Evolutionary conservation across 257 asterid species (phyloP).

Genomic region (Nicotiana noctiflora): DNA sequence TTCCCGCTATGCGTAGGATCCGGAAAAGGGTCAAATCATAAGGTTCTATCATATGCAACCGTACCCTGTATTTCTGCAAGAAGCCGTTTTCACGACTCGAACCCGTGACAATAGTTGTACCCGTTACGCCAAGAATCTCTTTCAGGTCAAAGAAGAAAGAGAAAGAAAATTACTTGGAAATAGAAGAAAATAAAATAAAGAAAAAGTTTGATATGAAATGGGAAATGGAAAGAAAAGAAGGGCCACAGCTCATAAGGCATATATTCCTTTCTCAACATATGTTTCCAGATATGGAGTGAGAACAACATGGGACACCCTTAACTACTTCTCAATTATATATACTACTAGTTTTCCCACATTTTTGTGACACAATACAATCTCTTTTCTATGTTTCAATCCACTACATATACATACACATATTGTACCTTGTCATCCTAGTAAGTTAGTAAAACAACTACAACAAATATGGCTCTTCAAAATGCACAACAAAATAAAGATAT

Average conservation of each 20-base stretch:
- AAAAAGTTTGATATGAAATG: too few species aligned
- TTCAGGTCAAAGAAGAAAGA: conserved; percentile 52
- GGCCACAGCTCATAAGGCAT: conserved; percentile 46
- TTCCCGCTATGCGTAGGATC: too few species aligned
- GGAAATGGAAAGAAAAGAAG: neutral
- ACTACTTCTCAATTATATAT: conserved; percentile 63
- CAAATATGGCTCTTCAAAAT: conserved; percentile 47
- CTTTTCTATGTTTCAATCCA: conserved; percentile 14
- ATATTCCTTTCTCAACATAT: conserved; percentile 66
- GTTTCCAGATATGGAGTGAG: conserved; percentile 94
- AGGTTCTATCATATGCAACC: fast-evolving
- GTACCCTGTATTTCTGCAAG: too few species aligned
- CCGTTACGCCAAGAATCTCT: neutral
- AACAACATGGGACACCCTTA: conserved; percentile 41
- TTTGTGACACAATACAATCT: conserved; percentile 22
- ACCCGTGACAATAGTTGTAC: too few species aligned
- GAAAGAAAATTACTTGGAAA: too few species aligned
- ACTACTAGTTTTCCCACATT: conserved; percentile 31
- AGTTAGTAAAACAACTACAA: neutral
- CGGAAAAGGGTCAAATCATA: too few species aligned
- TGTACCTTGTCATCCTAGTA: conserved; percentile 1
- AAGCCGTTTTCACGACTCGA: too few species aligned
- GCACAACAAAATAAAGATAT: conserved; percentile 39
- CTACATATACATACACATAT: neutral
- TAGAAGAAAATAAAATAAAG: too few species aligned